Evolutionary conservation across 208 protist genomes (phyloP).

Genomic region (Naegleria lovaniensis): DNA sequence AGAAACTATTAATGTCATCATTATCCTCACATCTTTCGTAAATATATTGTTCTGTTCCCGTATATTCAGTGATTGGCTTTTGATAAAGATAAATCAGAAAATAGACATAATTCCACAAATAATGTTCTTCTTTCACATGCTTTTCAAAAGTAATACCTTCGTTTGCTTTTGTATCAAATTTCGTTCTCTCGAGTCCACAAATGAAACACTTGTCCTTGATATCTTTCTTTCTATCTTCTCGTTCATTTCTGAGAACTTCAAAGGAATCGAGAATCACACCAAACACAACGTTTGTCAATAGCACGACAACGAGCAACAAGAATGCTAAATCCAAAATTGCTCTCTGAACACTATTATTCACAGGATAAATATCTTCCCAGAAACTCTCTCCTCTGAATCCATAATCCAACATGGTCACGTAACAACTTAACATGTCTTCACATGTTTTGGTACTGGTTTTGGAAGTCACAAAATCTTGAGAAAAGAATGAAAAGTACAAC

Average conservation of each 20-base stretch:
- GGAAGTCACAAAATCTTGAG: background rate
- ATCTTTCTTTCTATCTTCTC: slow-evolving; percentile 33
- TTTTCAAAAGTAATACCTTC: slow-evolving; percentile 57
- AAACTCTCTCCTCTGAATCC: background rate
- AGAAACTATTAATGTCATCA: slow-evolving; percentile 41
- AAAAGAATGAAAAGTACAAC: background rate
- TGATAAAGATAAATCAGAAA: slow-evolving; percentile 73
- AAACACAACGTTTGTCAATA: slow-evolving; percentile 61
- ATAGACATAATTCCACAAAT: slow-evolving; percentile 90
- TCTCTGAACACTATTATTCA: background rate
- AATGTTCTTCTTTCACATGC: slow-evolving; percentile 78
- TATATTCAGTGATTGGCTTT: slow-evolving; percentile 66
- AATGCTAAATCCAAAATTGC: slow-evolving; percentile 40
- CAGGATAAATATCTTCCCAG: background rate
- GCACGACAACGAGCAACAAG: slow-evolving; percentile 57
- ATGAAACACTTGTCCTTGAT: slow-evolving; percentile 57
- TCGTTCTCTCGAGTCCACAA: slow-evolving; percentile 45
- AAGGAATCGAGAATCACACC: slow-evolving; percentile 62
- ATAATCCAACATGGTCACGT: slow-evolving; percentile 2
- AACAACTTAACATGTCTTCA: background rate
- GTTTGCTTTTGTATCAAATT: slow-evolving; percentile 47
- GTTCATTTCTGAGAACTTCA: slow-evolving; percentile 42
- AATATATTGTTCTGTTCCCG: slow-evolving; percentile 72
- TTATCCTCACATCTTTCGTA: slow-evolving; percentile 50
- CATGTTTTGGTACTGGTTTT: background rate